Percentiles rank a stretch among this genome's conserved stretches.
Evolutionary conservation across 345 rosid species (phyloP).

Genomic region (Bruguiera parviflora): DNA sequence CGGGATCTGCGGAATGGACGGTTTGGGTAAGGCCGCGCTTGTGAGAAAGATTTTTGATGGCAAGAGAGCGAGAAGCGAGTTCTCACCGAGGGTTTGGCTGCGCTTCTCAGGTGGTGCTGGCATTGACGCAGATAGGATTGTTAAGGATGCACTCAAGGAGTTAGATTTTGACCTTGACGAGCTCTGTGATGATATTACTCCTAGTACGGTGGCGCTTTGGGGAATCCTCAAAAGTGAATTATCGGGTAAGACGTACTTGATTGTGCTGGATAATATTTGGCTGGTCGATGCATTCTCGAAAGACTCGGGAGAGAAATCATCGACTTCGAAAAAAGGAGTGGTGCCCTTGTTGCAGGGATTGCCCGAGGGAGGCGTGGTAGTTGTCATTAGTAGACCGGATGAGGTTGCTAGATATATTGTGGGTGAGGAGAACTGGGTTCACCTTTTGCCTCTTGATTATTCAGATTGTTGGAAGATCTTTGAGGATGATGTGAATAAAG

Average conservation of each 20-base stretch:
- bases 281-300: background rate
- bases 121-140: background rate
- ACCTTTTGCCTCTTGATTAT: background rate
- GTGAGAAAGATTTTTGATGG: background rate
- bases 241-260: background rate
- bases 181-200: background rate
- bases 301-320: background rate
- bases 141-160: background rate
- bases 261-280: background rate
- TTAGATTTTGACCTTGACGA: background rate
- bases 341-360: background rate
- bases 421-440: constrained; percentile 3
- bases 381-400: background rate
- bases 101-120: background rate
- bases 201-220: background rate
- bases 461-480: background rate
- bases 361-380: background rate
- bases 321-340: background rate
- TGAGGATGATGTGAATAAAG: background rate
- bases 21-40: background rate
- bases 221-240: background rate
- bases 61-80: background rate
- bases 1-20: background rate
- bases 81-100: background rate
- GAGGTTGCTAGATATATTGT: background rate